Evolutionary conservation across 2,329 filamentous ascomycete genomes (phyloP).

Genomic region (Bipolaris cookei): DNA sequence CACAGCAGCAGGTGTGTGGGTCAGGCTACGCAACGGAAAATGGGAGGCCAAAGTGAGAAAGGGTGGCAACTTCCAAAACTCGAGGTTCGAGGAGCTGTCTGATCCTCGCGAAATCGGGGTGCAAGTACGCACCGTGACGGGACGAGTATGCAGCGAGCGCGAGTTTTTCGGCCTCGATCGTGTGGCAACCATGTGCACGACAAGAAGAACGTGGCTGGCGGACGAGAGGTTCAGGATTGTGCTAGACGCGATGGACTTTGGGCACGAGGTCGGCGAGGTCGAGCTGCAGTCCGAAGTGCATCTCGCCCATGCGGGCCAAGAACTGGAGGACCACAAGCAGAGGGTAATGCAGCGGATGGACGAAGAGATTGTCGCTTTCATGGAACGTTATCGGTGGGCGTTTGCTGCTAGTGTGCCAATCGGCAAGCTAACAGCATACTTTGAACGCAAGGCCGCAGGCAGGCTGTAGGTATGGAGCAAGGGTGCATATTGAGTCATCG

Average conservation of each 20-base stretch:
- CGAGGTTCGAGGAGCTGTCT: conserved; percentile 35
- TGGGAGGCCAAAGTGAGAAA: conserved; percentile 30
- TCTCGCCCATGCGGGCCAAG: conserved; percentile 4
- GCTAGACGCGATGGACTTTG: conserved; percentile 30
- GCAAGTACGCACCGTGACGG: conserved; percentile 7
- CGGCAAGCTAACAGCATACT: conserved; percentile 22
- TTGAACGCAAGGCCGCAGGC: conserved; percentile 12
- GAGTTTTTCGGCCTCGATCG: conserved; percentile 14
- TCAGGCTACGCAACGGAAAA: conserved; percentile 25
- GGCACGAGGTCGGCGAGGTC: conserved; percentile 44
- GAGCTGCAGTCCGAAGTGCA: conserved; percentile 35
- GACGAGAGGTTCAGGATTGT: conserved; percentile 26
- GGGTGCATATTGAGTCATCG: neutral
- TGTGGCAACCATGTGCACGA: conserved; percentile 32
- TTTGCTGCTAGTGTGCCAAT: conserved; percentile 18
- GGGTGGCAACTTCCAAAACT: conserved; percentile 29
- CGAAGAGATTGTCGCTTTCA: conserved; percentile 16
- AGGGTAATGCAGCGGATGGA: conserved; percentile 20
- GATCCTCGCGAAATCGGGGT: conserved; percentile 20
- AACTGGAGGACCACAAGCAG: conserved; percentile 13
- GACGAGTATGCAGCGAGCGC: neutral
- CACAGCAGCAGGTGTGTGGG: conserved; percentile 30
- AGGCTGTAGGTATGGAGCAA: conserved; percentile 36
- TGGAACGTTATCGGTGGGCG: conserved; percentile 18
- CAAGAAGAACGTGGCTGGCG: conserved; percentile 33